Evolutionary conservation across 306 rosid genomes (phyloP).

Genomic region (Abrus precatorius): DNA sequence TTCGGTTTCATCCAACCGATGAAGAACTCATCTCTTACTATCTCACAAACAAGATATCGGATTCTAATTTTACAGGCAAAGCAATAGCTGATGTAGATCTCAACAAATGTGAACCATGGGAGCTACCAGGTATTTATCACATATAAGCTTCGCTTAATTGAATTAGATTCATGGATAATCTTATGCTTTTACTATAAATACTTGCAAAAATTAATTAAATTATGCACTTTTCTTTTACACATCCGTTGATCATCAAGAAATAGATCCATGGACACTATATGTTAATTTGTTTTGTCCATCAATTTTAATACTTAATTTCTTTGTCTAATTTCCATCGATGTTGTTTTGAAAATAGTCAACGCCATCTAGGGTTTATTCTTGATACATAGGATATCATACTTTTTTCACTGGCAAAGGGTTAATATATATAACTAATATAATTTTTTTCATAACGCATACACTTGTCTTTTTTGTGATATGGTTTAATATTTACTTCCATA

Average conservation of each 20-base stretch:
- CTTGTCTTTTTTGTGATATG: conserved; percentile 17
- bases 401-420: not conserved
- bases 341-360: not conserved
- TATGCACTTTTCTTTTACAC: not conserved
- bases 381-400: not conserved
- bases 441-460: not conserved
- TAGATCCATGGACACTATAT: conserved; percentile 5
- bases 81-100: conserved; percentile 95
- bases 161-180: not conserved
- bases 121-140: conserved; percentile 74
- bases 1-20: conserved; percentile 70
- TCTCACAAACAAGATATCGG: conserved; percentile 80
- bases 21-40: conserved; percentile 87
- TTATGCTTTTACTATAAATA: not conserved
- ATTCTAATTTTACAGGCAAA: conserved; percentile 66
- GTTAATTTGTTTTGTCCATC: conserved; percentile 8
- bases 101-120: conserved; percentile 98
- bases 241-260: not conserved
- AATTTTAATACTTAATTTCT: not conserved
- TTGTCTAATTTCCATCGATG: not conserved
- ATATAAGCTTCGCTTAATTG: not conserved
- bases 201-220: not conserved
- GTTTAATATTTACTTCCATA: not conserved
- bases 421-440: not conserved
- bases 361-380: conserved; percentile 45